Evolutionary conservation across 2,329 filamentous ascomycete genomes (phyloP).

Genomic region (Cryphonectria carpinicola): DNA sequence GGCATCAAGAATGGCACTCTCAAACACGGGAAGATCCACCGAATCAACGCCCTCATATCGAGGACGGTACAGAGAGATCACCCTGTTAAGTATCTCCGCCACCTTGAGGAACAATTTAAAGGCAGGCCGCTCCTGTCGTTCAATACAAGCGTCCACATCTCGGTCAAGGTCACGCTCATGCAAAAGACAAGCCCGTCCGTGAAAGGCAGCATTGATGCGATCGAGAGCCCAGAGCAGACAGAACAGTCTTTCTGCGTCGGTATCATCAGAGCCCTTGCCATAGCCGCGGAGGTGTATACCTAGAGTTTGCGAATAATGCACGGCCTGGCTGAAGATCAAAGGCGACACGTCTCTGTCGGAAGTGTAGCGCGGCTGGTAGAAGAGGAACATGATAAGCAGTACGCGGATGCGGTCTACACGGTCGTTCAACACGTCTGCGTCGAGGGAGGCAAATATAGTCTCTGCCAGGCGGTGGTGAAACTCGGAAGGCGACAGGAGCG

Average conservation of each 20-base stretch:
- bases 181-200: slow-evolving; percentile 62
- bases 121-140: slow-evolving; percentile 50
- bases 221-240: slow-evolving; percentile 66
- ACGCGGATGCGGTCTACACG: slow-evolving; percentile 59
- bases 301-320: slow-evolving; percentile 61
- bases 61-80: slow-evolving; percentile 65
- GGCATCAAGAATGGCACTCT: slow-evolving; percentile 60
- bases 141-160: slow-evolving; percentile 55
- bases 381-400: slow-evolving; percentile 59
- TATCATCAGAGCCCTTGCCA: slow-evolving; percentile 36
- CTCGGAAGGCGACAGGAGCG: slow-evolving; percentile 48
- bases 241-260: slow-evolving; percentile 54
- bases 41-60: slow-evolving; percentile 48
- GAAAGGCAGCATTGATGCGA: slow-evolving; percentile 61
- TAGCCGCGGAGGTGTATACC: slow-evolving; percentile 55
- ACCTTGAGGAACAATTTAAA: slow-evolving; percentile 63
- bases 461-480: slow-evolving; percentile 54
- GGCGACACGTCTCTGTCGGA: slow-evolving; percentile 60
- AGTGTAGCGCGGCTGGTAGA: slow-evolving; percentile 57
- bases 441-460: slow-evolving; percentile 53
- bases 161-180: slow-evolving; percentile 64
- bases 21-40: slow-evolving; percentile 60
- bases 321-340: slow-evolving; percentile 55
- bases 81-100: slow-evolving; percentile 58
- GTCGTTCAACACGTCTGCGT: slow-evolving; percentile 58